Conservation (phyloP, 2,329 filamentous ascomycete genomes). For the Pseudocercospora vitis region DNA sequence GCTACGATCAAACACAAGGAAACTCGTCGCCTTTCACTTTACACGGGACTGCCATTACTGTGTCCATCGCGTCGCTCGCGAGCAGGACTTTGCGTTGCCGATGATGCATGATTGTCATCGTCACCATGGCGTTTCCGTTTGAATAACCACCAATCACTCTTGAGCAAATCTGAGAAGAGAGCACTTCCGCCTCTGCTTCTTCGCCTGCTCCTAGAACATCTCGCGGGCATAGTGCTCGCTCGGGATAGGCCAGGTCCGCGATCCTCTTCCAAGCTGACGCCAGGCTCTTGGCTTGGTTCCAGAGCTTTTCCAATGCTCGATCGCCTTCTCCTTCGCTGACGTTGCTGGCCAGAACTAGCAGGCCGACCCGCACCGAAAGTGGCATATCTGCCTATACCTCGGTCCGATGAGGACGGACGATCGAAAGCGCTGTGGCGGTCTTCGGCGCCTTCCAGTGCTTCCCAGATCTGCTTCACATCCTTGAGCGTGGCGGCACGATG, state of each 20-base stretch:
- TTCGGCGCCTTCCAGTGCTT: slow-evolving; percentile 32
- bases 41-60: not conserved
- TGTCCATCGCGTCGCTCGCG: slow-evolving; percentile 1
- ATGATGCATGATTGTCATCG: not conserved
- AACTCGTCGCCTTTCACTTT: too few relatives aligned
- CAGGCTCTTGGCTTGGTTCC: slow-evolving; percentile 7
- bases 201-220: slow-evolving; percentile 19
- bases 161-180: slow-evolving; percentile 36
- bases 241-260: slow-evolving; percentile 14
- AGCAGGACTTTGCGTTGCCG: slow-evolving; percentile 3
- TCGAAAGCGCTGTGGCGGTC: slow-evolving; percentile 32
- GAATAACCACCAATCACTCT: slow-evolving; percentile 33
- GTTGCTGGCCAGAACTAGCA: slow-evolving; percentile 19
- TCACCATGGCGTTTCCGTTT: slow-evolving; percentile 24
- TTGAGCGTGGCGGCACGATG: slow-evolving; percentile 37
- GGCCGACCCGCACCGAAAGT: slow-evolving; percentile 10
- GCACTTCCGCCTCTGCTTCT: slow-evolving; percentile 31
- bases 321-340: slow-evolving; percentile 22
- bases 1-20: not conserved
- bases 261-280: slow-evolving; percentile 2
- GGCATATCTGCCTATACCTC: not conserved
- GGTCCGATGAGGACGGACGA: not conserved
- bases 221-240: slow-evolving; percentile 26
- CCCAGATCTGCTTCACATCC: slow-evolving; percentile 38
- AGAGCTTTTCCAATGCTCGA: slow-evolving; percentile 25